Evolutionary conservation across 306 rosid species (phyloP).

Genomic region (Hylodesmum podocarpum): DNA sequence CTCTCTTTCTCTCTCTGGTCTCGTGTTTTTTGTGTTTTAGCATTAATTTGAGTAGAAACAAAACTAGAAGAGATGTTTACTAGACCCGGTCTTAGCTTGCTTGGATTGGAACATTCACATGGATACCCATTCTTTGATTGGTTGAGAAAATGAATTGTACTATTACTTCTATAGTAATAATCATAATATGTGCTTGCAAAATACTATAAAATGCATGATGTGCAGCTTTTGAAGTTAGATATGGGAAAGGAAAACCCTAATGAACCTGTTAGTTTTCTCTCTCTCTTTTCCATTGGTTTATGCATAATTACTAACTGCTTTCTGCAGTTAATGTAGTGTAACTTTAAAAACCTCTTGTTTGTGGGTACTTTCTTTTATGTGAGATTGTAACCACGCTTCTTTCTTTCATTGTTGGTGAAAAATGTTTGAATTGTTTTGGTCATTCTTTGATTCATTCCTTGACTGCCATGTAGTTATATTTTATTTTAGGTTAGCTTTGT

Average conservation of each 20-base stretch:
- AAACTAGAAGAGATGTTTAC: neutral
- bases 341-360: conserved; percentile 13
- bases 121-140: neutral
- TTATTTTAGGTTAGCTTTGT: neutral
- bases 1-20: neutral
- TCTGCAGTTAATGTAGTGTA: conserved; percentile 26
- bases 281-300: conserved; percentile 4
- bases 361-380: conserved; percentile 13
- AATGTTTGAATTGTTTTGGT: conserved; percentile 8
- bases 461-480: conserved; percentile 21
- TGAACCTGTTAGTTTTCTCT: neutral
- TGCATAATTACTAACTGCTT: conserved; percentile 9
- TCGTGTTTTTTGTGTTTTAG: neutral
- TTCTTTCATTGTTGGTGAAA: neutral
- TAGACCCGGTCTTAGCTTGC: neutral
- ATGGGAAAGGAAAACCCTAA: conserved; percentile 29
- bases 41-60: neutral
- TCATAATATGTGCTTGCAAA: neutral
- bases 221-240: neutral
- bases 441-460: conserved; percentile 16
- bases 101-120: neutral
- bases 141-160: neutral
- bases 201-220: conserved; percentile 23
- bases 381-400: conserved; percentile 21
- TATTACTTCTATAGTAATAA: neutral